A percentile compares a stretch with the other conserved stretches of the same genome.
These are phyloP conservation scores for Alloteropsis semialata DNA, from an alignment of 176 grass and related monocot genomes.

Conservation along the genomic window DNA sequence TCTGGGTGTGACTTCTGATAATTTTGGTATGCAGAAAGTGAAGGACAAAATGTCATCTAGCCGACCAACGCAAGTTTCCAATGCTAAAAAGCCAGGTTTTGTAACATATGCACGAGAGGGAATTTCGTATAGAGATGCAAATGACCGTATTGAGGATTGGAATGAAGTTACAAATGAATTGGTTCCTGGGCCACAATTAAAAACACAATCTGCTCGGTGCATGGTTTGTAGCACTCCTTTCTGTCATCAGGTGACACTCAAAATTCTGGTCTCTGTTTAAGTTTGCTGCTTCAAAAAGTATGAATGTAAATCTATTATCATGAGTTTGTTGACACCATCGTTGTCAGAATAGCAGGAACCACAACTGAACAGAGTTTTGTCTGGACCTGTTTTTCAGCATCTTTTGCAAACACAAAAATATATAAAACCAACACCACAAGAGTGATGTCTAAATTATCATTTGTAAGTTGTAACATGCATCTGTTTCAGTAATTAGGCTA, in stretches of 20 bases:
- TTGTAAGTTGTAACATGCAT: slow-evolving; percentile 3
- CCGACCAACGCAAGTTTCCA: slow-evolving; percentile 42
- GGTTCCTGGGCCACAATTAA: slow-evolving; percentile 40
- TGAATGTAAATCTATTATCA: background rate
- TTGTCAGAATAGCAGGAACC: background rate
- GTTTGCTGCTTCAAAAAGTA: background rate
- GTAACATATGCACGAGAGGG: slow-evolving; percentile 31
- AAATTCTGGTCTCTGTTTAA: background rate
- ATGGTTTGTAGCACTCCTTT: slow-evolving; percentile 71
- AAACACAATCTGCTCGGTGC: slow-evolving; percentile 62
- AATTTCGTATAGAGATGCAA: slow-evolving; percentile 42
- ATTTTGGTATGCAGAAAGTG: slow-evolving; percentile 30
- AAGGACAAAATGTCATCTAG: background rate
- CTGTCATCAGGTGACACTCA: slow-evolving; percentile 65
- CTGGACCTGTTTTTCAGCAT: background rate
- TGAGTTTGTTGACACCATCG: background rate
- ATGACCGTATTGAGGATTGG: slow-evolving; percentile 53
- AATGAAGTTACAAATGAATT: slow-evolving; percentile 55
- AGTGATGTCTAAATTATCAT: background rate
- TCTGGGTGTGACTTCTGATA: background rate
- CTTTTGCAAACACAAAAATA: background rate
- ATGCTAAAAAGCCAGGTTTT: slow-evolving; percentile 57
- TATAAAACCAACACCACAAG: background rate
- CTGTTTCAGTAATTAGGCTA: background rate
- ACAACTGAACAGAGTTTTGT: background rate